A percentile compares a stretch with the other conserved stretches of the same genome.
These are phyloP conservation scores for Boletus sp. DNA, from an alignment of 768 basidiomycete genomes.

Conservation along the genomic window DNA sequence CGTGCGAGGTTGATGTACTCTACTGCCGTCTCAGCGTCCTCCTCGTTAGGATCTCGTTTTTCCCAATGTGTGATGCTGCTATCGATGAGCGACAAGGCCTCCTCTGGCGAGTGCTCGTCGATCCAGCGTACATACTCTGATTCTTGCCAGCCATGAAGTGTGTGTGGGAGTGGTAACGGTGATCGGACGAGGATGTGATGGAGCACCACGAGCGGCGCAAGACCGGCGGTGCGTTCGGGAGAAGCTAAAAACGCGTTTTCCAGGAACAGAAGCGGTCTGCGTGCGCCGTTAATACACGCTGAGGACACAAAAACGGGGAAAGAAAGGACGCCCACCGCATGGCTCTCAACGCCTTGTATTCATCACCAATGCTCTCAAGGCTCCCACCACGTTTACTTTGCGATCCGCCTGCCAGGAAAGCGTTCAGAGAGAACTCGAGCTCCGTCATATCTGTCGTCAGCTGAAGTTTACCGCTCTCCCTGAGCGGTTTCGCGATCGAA, in stretches of 20 bases:
- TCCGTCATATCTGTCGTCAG: conserved; percentile 95
- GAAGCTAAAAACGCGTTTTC: conserved; percentile 70
- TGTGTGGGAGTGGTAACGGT: conserved; percentile 81
- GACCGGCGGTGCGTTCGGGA: conserved; percentile 62
- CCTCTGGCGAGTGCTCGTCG: conserved; percentile 81
- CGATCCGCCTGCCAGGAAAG: conserved; percentile 62
- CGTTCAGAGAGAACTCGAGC: conserved; percentile 86
- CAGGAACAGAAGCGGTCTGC: conserved; percentile 84
- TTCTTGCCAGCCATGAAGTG: conserved; percentile 90
- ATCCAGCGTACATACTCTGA: conserved; percentile 96
- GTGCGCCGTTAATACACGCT: background rate
- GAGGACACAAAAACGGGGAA: no score
- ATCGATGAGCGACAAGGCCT: conserved; percentile 78
- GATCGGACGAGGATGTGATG: conserved; percentile 92
- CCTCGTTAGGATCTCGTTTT: conserved; percentile 58
- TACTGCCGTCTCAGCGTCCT: conserved; percentile 41
- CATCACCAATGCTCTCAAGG: conserved; percentile 77
- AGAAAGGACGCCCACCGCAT: conserved; percentile 59
- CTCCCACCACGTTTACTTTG: conserved; percentile 60
- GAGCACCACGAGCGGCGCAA: conserved; percentile 85
- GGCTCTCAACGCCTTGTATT: conserved; percentile 80
- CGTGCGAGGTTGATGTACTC: conserved; percentile 70
- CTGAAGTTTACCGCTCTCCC: conserved; percentile 92
- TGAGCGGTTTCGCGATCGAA: conserved; percentile 88
- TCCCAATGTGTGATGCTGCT: conserved; percentile 78